phyloP scores from a whole-genome alignment of 352 stramenopile genomes.

The Phytophthora macrochlamydospora region DNA sequence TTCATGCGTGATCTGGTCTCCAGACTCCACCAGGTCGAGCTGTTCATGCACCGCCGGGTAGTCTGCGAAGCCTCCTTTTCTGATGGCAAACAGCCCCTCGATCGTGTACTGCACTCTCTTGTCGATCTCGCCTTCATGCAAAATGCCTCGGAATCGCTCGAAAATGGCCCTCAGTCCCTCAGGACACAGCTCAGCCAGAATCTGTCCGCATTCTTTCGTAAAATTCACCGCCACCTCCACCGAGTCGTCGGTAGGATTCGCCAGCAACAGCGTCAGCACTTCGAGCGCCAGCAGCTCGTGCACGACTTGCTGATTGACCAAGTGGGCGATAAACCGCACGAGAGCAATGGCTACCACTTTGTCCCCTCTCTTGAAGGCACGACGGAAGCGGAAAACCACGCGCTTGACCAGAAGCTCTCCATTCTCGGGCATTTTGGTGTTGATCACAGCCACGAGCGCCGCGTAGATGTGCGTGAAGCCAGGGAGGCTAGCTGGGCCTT shows the following conservation, averaged over 20 bases:
- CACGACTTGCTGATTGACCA: slow-evolving; percentile 99
- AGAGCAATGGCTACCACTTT: slow-evolving; percentile 95
- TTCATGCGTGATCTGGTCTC: slow-evolving; percentile 99
- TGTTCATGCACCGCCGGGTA: slow-evolving; percentile 94
- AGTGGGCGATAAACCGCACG: slow-evolving; percentile 97
- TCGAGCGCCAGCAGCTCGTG: slow-evolving; percentile 98
- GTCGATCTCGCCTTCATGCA: slow-evolving; percentile 98
- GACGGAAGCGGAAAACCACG: slow-evolving; percentile 95
- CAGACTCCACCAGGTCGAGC: slow-evolving; percentile 97
- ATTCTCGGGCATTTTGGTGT: slow-evolving; percentile 98
- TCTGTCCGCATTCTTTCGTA: slow-evolving; percentile 95
- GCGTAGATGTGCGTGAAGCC: slow-evolving; percentile 98
- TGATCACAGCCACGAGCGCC: slow-evolving; percentile 97
- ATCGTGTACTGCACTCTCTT: slow-evolving; percentile 99
- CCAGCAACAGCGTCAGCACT: slow-evolving; percentile 96
- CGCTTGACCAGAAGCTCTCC: slow-evolving; percentile 95
- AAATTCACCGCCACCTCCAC: slow-evolving; percentile 99
- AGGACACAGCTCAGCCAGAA: slow-evolving; percentile 82
- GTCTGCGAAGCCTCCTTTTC: slow-evolving; percentile 95
- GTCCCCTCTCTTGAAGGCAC: slow-evolving; percentile 96
- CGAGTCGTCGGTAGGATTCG: slow-evolving; percentile 97
- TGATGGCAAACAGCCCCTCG: slow-evolving; percentile 96
- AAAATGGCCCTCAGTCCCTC: slow-evolving; percentile 96
- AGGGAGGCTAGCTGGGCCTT: slow-evolving; percentile 95
- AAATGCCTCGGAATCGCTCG: slow-evolving; percentile 96